Conservation (phyloP, 139 green algal species). For the Chlorella sp. region DNA sequence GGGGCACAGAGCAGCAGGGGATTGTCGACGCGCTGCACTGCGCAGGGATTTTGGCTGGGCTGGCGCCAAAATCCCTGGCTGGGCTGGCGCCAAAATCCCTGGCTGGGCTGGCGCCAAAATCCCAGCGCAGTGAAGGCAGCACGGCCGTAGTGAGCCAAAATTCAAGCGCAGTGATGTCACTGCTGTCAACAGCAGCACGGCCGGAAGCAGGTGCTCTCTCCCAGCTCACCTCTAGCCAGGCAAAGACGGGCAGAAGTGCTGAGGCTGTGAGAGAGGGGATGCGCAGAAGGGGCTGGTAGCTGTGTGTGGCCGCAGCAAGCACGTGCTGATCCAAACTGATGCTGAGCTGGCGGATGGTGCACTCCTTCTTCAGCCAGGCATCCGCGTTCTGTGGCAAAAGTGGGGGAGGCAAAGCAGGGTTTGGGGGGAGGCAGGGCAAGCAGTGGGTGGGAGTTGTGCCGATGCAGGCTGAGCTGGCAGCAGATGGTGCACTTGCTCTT, state of each 20-base stretch:
- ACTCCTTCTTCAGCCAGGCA: slow-evolving; percentile 59
- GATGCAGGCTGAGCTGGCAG: background rate
- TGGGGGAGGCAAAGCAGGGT: too few relatives aligned
- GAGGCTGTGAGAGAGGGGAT: background rate
- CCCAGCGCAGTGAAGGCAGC: too few relatives aligned
- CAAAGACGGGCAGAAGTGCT: slow-evolving; percentile 48
- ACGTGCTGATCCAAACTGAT: slow-evolving; percentile 40
- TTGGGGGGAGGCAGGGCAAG: too few relatives aligned
- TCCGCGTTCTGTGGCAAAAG: slow-evolving; percentile 40
- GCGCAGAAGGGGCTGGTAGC: slow-evolving; percentile 38
- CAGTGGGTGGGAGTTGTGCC: too few relatives aligned
- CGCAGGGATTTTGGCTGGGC: too few relatives aligned
- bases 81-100: too few relatives aligned
- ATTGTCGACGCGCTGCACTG: too few relatives aligned
- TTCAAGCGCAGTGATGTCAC: too few relatives aligned
- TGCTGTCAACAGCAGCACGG: background rate
- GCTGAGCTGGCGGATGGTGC: slow-evolving; percentile 36
- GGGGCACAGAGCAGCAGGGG: background rate
- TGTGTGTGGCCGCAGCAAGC: background rate
- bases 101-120: too few relatives aligned
- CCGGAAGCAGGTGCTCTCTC: background rate
- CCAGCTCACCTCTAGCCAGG: slow-evolving; percentile 32
- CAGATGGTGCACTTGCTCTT: background rate
- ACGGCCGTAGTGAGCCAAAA: too few relatives aligned
- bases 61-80: too few relatives aligned